Conservation (phyloP, 176 grass and related monocot genomes). For the Thalia dealbata region DNA sequence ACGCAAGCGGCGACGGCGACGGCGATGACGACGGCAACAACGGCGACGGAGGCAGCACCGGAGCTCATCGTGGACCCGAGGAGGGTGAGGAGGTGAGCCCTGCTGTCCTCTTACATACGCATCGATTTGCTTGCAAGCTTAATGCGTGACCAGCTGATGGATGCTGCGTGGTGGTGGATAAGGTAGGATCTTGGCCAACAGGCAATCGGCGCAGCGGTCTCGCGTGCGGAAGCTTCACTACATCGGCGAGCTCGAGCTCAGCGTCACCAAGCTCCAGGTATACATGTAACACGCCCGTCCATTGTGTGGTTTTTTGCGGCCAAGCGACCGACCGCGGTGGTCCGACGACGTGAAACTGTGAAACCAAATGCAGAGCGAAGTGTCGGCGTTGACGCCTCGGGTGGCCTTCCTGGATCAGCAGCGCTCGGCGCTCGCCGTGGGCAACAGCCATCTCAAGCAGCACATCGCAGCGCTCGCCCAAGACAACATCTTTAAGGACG, state of each 20-base stretch:
- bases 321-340: no score
- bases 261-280: constrained; percentile 72
- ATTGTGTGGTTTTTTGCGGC: no score
- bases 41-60: constrained; percentile 24
- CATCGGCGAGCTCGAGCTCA: constrained; percentile 82
- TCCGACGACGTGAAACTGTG: no score
- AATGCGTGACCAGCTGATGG: no score
- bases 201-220: constrained; percentile 92
- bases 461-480: constrained; percentile 73
- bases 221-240: constrained; percentile 90
- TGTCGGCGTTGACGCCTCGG: constrained; percentile 69
- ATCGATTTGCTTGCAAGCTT: not conserved
- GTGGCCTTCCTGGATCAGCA: constrained; percentile 93
- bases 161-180: not conserved
- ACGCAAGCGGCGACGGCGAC: constrained; percentile 17
- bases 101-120: no score
- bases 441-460: constrained; percentile 90
- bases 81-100: constrained; percentile 66
- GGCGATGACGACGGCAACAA: no score
- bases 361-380: constrained; percentile 68
- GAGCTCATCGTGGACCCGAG: constrained; percentile 47
- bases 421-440: constrained; percentile 56
- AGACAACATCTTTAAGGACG: constrained; percentile 94
- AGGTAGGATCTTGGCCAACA: constrained; percentile 89
- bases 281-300: no score